phyloP scores from a whole-genome alignment of 148 eudicot genomes.

The Rhododendron griersonianum region DNA sequence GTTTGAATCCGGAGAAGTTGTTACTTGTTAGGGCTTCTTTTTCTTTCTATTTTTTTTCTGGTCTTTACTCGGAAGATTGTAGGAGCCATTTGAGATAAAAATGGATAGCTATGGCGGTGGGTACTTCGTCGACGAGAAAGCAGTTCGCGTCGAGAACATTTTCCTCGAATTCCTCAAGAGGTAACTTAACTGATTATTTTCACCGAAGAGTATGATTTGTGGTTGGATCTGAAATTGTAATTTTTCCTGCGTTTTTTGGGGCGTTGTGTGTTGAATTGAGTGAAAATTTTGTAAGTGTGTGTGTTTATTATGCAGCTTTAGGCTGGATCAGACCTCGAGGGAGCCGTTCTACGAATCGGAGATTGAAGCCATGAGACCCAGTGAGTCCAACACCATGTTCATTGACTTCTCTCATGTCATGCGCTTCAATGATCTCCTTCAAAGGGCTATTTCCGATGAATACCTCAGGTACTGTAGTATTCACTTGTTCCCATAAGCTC shows the following conservation, averaged over 20 bases:
- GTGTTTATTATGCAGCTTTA: slow-evolving; percentile 33
- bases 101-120: slow-evolving; percentile 64
- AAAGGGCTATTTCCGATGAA: slow-evolving; percentile 80
- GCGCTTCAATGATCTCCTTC: slow-evolving; percentile 78
- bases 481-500: neutral
- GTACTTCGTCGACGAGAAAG: slow-evolving; percentile 74
- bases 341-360: slow-evolving; percentile 63
- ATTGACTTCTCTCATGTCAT: slow-evolving; percentile 91
- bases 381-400: slow-evolving; percentile 85
- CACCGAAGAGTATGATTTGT: neutral
- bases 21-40: neutral
- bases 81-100: neutral
- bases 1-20: neutral
- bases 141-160: slow-evolving; percentile 68
- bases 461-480: slow-evolving; percentile 44
- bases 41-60: no score
- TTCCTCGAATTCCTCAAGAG: slow-evolving; percentile 81
- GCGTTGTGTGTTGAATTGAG: neutral
- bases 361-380: slow-evolving; percentile 63
- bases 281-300: neutral
- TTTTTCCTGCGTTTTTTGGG: neutral
- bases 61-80: neutral
- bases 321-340: slow-evolving; percentile 37
- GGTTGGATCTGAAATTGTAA: neutral
- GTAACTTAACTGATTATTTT: slow-evolving; percentile 17